Conservation (phyloP, 192 early-diverging fungal genomes). For the Rhizoclosmatium sp. region DNA sequence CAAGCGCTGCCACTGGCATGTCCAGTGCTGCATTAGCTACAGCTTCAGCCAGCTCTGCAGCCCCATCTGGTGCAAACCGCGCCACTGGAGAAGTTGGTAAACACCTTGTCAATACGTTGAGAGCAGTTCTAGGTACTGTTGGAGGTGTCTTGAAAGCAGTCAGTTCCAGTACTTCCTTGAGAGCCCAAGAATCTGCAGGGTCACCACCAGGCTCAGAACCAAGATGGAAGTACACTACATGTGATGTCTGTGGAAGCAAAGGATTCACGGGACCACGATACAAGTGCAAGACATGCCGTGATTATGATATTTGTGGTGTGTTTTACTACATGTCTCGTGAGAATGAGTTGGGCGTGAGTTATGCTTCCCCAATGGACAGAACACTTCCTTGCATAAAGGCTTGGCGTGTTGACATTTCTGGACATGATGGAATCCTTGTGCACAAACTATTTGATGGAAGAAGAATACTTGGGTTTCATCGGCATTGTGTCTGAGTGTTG, state of each 20-base stretch:
- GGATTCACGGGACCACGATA: slow-evolving; percentile 33
- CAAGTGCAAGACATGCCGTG: slow-evolving; percentile 38
- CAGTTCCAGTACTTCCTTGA: neutral
- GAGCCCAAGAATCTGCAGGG: neutral
- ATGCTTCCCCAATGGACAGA: no score
- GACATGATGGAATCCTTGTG: no score
- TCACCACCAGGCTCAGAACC: neutral
- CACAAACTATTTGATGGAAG: no score
- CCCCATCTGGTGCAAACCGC: neutral
- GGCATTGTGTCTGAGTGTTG: no score
- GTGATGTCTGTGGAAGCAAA: slow-evolving; percentile 34
- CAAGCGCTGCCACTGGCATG: neutral
- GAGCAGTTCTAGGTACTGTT: neutral
- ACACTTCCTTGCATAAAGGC: no score
- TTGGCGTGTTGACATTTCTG: no score
- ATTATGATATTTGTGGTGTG: slow-evolving; percentile 43
- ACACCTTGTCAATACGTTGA: neutral
- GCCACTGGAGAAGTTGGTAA: neutral
- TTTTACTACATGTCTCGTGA: neutral
- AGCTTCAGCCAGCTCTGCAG: neutral
- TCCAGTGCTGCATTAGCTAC: neutral
- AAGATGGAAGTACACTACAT: slow-evolving; percentile 25
- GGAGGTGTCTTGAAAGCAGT: neutral
- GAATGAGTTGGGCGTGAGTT: neutral
- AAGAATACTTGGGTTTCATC: no score